These are phyloP conservation scores for Schoenoplectus triqueter DNA, from an alignment of 202 grass and related monocot species.

Conservation along the genomic window DNA sequence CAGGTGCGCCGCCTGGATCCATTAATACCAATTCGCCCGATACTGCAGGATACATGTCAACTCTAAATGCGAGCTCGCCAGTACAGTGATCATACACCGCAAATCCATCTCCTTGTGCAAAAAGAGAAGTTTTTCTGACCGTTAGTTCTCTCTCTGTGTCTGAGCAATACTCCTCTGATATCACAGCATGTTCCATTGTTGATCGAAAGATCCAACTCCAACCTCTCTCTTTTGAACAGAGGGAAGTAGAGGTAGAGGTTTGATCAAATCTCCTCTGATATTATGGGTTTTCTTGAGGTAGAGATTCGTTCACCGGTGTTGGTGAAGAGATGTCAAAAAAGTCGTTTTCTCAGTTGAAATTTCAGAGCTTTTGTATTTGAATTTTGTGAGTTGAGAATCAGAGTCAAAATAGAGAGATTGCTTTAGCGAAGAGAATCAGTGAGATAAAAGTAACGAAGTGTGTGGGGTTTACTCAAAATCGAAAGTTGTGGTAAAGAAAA, in stretches of 20 bases:
- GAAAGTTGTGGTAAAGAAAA: background rate
- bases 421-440: background rate
- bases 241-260: background rate
- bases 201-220: background rate
- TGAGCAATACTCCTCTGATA: conserved; percentile 71
- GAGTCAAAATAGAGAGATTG: conserved; percentile 18
- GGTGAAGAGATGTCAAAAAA: conserved; percentile 18
- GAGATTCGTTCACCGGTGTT: conserved; percentile 15
- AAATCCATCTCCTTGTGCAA: conserved; percentile 87
- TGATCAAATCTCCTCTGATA: background rate
- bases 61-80: conserved; percentile 74
- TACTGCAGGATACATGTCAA: conserved; percentile 70
- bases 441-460: background rate
- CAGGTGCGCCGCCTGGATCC: conserved; percentile 63
- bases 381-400: conserved; percentile 13
- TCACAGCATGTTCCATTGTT: conserved; percentile 40
- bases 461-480: conserved; percentile 1
- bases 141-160: conserved; percentile 69
- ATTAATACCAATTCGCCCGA: conserved; percentile 77
- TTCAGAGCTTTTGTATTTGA: conserved; percentile 10
- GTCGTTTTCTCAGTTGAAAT: conserved; percentile 26
- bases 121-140: conserved; percentile 92
- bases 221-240: background rate
- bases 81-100: conserved; percentile 81
- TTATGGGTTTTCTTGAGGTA: background rate